A percentile compares a stretch with the other conserved stretches of the same genome.
Conservation (phyloP, 257 asterid species). For the Penstemon davidsonii region DNA sequence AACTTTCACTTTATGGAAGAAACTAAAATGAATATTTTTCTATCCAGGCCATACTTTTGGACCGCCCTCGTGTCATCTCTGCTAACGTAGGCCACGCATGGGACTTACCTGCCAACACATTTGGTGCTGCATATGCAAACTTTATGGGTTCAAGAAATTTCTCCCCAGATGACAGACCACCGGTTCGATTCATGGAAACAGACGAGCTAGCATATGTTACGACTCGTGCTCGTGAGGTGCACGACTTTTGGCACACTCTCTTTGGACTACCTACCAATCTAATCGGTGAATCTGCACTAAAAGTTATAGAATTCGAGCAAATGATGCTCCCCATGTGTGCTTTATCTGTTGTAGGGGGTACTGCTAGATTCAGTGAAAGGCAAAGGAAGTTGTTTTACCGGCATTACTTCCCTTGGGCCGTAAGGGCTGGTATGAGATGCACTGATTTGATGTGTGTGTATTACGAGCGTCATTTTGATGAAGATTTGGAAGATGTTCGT, state of each 20-base stretch:
- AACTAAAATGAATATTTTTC: background rate
- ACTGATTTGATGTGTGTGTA: conserved; percentile 84
- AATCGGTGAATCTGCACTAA: conserved; percentile 88
- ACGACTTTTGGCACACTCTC: conserved; percentile 93
- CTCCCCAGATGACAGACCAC: conserved; percentile 95
- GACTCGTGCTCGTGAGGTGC: conserved; percentile 97
- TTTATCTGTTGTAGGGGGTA: conserved; percentile 81
- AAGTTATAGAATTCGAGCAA: conserved; percentile 93
- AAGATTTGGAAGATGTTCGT: conserved; percentile 87
- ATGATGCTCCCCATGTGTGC: conserved; percentile 96
- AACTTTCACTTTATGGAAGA: conserved; percentile 1
- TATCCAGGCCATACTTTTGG: conserved; percentile 62
- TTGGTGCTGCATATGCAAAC: conserved; percentile 92
- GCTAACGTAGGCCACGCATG: conserved; percentile 82
- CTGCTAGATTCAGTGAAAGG: conserved; percentile 68
- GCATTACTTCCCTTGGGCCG: conserved; percentile 96
- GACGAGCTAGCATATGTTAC: conserved; percentile 91
- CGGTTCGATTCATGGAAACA: conserved; percentile 93
- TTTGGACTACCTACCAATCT: conserved; percentile 87
- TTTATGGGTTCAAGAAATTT: conserved; percentile 95
- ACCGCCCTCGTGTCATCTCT: conserved; percentile 90
- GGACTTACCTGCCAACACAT: conserved; percentile 89
- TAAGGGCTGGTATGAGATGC: conserved; percentile 69
- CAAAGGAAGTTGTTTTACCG: conserved; percentile 81
- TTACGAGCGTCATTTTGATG: conserved; percentile 81